Base-by-base conservation (phyloP, 352 stramenopile species). In the Globisporangium takayamanum region DNA sequence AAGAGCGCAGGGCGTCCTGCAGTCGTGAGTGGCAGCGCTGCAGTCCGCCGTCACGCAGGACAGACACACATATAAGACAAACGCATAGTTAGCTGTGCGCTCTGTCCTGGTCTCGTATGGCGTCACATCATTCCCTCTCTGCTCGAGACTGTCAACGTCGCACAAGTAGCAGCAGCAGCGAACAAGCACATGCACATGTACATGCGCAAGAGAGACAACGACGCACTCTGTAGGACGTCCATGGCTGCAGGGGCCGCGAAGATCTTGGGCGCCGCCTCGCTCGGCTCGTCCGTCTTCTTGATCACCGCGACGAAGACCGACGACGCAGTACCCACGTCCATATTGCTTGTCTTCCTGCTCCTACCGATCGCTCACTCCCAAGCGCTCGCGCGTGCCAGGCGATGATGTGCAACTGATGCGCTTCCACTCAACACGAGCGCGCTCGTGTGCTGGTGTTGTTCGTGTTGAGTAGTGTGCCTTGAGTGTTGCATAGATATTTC, bases 1-100 rank as follows among this genome's bases (percentile, higher is more conserved):
- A 89, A 90, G 37, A 94, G 80, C 54, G 73, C 72, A 3, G 85
- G 85, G 3, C 85, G 79, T 0, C 85, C 85, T 1, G 83, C 80
- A 5, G 77, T 68, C 26, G 80, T 93, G 26, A 94, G 66, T 20
- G 78, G 70, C 55, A 94, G 70, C 30, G 74, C 85, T 94, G 56
- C 28, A 52, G 28, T 44, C 11, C 14, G 10, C 4, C n/a, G 16
- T 25, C 18, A 39, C 33, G 11, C 41, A 18, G 3, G n/a, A 4
- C 25, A 53, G 30, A 44, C 2, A 44, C 16, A 50, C 5, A 54
- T 44, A 16, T 33, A 56, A 22, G 22, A 36, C 39, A 45, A 16
- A 5, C 15, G 15, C 37, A 16, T 5, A 5, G 37, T 44, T 44
- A 44, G 15, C 33, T 39, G 33, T 12, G 33, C 5, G 7, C 7